Conservation (phyloP, 1,139 yeast genomes). For the Hyphopichia burtonii region DNA sequence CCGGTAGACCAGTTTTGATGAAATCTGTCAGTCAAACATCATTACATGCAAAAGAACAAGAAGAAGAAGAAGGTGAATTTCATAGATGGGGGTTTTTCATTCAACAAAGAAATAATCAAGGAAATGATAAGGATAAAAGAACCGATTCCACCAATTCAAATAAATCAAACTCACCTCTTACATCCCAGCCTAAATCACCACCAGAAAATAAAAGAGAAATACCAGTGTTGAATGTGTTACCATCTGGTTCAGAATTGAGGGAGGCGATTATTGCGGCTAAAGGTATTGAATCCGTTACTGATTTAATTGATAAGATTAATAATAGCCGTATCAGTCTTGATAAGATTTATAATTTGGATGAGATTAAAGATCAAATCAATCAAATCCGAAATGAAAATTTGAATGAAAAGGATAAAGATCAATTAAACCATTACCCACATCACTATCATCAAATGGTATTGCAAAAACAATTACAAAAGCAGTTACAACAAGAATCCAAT, state of each 20-base stretch:
- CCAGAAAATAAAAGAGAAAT: neutral
- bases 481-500: slow-evolving; percentile 6
- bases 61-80: slow-evolving; percentile 88
- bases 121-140: slow-evolving; percentile 5
- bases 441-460: neutral
- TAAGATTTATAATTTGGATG: slow-evolving; percentile 42
- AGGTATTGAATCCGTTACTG: slow-evolving; percentile 71
- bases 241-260: slow-evolving; percentile 74
- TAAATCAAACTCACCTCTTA: neutral
- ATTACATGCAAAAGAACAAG: slow-evolving; percentile 69
- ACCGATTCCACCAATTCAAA: neutral
- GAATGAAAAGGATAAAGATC: neutral
- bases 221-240: slow-evolving; percentile 47
- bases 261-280: slow-evolving; percentile 77
- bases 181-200: slow-evolving; percentile 2
- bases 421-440: neutral
- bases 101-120: slow-evolving; percentile 49
- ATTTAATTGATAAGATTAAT: slow-evolving; percentile 66
- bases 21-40: slow-evolving; percentile 66
- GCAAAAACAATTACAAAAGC: slow-evolving; percentile 1
- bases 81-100: slow-evolving; percentile 80
- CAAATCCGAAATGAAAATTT: slow-evolving; percentile 3
- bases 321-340: slow-evolving; percentile 53
- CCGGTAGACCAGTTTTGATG: slow-evolving; percentile 70
- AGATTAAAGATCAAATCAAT: slow-evolving; percentile 10